Evolutionary conservation across 768 basidiomycete genomes (phyloP).

Genomic region (Pisolithus tinctorius): DNA sequence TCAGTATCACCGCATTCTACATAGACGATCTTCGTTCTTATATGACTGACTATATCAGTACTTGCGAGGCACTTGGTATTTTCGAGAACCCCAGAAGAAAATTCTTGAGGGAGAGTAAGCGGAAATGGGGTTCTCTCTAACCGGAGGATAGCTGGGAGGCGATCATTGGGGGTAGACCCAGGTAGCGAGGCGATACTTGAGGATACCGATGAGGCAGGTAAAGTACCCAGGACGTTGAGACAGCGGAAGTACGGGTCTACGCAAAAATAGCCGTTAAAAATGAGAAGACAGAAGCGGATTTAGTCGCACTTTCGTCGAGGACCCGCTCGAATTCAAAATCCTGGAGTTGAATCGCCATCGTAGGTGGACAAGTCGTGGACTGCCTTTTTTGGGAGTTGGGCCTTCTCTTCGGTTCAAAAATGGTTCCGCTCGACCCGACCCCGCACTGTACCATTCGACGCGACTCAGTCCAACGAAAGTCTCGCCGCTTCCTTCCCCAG

Average conservation of each 20-base stretch:
- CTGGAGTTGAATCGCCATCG: slow-evolving; percentile 25
- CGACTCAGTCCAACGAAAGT: too few relatives aligned
- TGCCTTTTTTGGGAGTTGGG: too few relatives aligned
- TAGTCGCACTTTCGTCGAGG: slow-evolving; percentile 41
- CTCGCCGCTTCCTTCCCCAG: too few relatives aligned
- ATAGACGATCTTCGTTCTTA: neutral
- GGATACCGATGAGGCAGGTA: slow-evolving; percentile 28
- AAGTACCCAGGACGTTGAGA: slow-evolving; percentile 61
- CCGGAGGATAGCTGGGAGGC: slow-evolving; percentile 59
- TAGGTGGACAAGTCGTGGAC: too few relatives aligned
- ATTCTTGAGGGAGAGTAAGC: slow-evolving; percentile 29
- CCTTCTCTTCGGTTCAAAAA: too few relatives aligned
- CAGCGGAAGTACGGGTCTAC: slow-evolving; percentile 56
- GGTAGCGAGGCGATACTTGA: slow-evolving; percentile 8
- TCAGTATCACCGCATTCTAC: slow-evolving; percentile 4
- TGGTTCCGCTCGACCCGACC: too few relatives aligned
- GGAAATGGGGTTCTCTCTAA: slow-evolving; percentile 71
- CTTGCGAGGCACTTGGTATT: slow-evolving; percentile 44
- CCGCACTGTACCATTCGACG: too few relatives aligned
- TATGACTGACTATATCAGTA: slow-evolving; percentile 58
- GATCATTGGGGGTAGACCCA: slow-evolving; percentile 8
- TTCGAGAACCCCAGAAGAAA: slow-evolving; percentile 33
- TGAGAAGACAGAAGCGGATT: neutral
- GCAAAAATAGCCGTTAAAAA: neutral
- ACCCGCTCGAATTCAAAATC: slow-evolving; percentile 49